Conservation (phyloP, 2,329 filamentous ascomycete species). For the Aspergillus quadrilineatus region DNA sequence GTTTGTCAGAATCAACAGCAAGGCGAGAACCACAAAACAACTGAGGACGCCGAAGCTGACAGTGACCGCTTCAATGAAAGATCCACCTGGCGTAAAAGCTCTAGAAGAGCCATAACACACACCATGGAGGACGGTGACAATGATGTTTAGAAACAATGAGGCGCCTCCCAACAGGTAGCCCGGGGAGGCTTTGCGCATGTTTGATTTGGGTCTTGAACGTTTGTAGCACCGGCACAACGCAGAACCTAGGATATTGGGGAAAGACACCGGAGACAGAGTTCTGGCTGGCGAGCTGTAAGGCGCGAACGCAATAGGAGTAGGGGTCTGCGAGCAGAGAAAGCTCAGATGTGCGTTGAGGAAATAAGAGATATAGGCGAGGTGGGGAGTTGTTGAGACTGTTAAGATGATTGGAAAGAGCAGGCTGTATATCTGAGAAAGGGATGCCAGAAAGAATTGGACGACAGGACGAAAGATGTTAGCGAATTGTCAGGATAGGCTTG, state of each 20-base stretch:
- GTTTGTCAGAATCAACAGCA: constrained; percentile 23
- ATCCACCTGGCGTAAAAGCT: constrained; percentile 16
- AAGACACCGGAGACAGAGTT: background rate
- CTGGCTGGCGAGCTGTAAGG: no score
- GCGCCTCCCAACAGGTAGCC: constrained; percentile 27
- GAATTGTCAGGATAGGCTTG: background rate
- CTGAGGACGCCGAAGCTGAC: constrained; percentile 27
- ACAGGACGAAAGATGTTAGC: background rate
- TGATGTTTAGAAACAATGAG: constrained; percentile 25
- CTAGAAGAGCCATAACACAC: constrained; percentile 27
- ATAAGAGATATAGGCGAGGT: background rate
- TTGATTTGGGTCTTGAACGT: background rate
- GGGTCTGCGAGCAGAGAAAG: no score
- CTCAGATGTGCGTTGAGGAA: background rate
- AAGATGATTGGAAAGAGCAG: background rate
- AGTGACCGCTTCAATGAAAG: constrained; percentile 25
- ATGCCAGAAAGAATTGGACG: constrained; percentile 1
- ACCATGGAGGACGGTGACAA: constrained; percentile 31
- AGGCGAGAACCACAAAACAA: constrained; percentile 22
- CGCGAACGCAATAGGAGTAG: no score
- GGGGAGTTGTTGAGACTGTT: background rate
- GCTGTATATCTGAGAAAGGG: constrained; percentile 2
- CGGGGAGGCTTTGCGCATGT: constrained; percentile 13
- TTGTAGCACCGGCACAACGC: background rate
- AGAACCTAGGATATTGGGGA: background rate